Evolutionary conservation across 2,329 filamentous ascomycete species (phyloP), one percentile per base, ranked within the genome.

Genomic region (Arthrobotrys musiformis): DNA sequence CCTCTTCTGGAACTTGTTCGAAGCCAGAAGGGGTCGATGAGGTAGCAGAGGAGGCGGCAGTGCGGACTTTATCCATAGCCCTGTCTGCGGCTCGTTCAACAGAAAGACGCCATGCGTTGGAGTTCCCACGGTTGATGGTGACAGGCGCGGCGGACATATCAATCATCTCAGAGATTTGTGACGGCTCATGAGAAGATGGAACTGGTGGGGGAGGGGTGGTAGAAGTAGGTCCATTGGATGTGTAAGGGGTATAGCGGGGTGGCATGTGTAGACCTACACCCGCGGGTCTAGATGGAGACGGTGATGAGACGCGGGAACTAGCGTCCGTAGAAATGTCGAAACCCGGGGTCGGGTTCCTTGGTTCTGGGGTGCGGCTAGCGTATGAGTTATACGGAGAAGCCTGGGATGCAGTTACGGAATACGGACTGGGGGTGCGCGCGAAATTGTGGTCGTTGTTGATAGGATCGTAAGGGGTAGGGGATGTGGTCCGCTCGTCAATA

Each of bases 11-110:
- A 4, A 77, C 73, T 4, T 70, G 40, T 64, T 64, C 66, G 66
- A 77, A 70, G 2, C 66, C 73, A 6, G 60, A 24, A 19, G 56
- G 22, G 30, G 64, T n/a, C 7, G 54, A 54, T 4, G 48, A 17
- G 9, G 63, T 64, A 0, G 58, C 56, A 2, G 66, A 50, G 6
- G 61, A 40, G 9, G 73, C 68, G 4, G 72, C 72, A 26, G 56
- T 64, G 35, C 74, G 74, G 44, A 78, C 68, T 52, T 73, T 72
- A 26, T 78, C 74, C 62, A 78, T 67, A 1, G 74, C 74, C 33
- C 42, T 73, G 24, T 78, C 74, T 6, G 74, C 74, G 13, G 74
- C 74, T 11, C 74, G 74, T 22, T 78, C 74, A 30, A 78, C 74
- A 5, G 74, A 78, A 7, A 73, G 56, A 30, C 74, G 74, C 74